phyloP scores from a whole-genome alignment of 192 early-diverging fungal species.

The Gryganskiella cystojenkinii region DNA sequence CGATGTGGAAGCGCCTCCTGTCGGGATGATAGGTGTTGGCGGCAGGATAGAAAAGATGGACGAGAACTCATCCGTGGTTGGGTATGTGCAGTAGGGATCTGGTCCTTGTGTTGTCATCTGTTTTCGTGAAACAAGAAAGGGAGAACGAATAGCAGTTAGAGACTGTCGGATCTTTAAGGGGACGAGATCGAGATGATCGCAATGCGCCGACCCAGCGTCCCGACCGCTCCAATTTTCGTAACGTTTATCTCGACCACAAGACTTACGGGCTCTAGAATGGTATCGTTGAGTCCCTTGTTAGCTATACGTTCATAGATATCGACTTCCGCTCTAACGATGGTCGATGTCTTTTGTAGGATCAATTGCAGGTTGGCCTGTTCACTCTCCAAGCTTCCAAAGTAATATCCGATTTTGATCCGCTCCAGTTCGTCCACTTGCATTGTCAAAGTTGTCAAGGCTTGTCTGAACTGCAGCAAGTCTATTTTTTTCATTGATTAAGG shows the following conservation, averaged over 20 bases:
- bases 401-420: constrained; percentile 55
- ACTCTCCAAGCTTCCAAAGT: constrained; percentile 55
- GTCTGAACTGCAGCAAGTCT: constrained; percentile 56
- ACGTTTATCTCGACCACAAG: no score
- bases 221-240: no score
- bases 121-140: neutral
- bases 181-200: no score
- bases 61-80: constrained; percentile 57
- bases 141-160: no score
- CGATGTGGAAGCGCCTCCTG: constrained; percentile 4
- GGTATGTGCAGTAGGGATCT: constrained; percentile 60
- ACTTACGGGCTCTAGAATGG: constrained; percentile 57
- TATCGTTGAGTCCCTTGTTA: constrained; percentile 60
- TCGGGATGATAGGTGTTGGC: constrained; percentile 53
- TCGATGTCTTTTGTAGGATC: constrained; percentile 56
- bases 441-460: constrained; percentile 55
- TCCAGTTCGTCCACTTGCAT: constrained; percentile 63
- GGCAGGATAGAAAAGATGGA: constrained; percentile 61
- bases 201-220: no score
- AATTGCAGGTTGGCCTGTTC: constrained; percentile 58
- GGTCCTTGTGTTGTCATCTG: constrained; percentile 59
- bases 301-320: constrained; percentile 61
- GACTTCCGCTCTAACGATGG: constrained; percentile 58
- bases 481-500: constrained; percentile 8
- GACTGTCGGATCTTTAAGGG: no score